Evolutionary conservation across 2,329 filamentous ascomycete genomes (phyloP), one percentile per base, ranked within the genome.

Genomic region (Penicillium sp.): DNA sequence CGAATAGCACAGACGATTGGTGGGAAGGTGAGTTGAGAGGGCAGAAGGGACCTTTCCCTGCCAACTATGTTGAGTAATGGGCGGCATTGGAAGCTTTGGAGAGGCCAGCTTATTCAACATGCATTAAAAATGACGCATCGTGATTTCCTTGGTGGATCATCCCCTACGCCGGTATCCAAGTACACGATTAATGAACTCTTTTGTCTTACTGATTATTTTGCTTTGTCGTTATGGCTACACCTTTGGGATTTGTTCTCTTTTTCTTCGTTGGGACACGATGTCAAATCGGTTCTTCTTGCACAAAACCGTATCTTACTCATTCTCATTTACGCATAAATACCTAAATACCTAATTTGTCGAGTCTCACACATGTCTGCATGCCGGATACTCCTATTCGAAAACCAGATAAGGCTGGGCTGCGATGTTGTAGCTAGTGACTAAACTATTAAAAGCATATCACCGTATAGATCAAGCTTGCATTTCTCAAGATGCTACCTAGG

Each of bases 1-100:
- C 90, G 2, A 82, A 85, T 7, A 91, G 87, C 59, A 87, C 85
- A 22, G 88, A 94, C 74, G 90, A 94, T 69, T 95, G 90, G 90
- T 95, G 90, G 90, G 84, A 90, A 59, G 90, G 90, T 13, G 89
- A 94, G 72, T 61, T 92, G 14, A 78, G 79, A 39, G 90, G 90
- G 0, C 72, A 78, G 26, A 82, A 80, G 68, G 90, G 90, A 4
- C 86, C 79, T 62, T 95, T 95, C 69, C 90, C 90, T 1, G 90
- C 90, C 7, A 95, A 95, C 73, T 95, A 95, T 74, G 90, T 88
- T 68, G 81, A 82, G 64, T 62, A 20, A 55, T 48, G 14, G 47
- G 2, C 9, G 10, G 46, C 13, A 37, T 49, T 46, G 22, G 14
- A 16, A 22, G 4, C 1, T 14, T 3, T 10, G 20, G 9, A 14